Evolutionary conservation across 2,329 filamentous ascomycete species (phyloP).

Genomic region (Diaporthe aspalathi): DNA sequence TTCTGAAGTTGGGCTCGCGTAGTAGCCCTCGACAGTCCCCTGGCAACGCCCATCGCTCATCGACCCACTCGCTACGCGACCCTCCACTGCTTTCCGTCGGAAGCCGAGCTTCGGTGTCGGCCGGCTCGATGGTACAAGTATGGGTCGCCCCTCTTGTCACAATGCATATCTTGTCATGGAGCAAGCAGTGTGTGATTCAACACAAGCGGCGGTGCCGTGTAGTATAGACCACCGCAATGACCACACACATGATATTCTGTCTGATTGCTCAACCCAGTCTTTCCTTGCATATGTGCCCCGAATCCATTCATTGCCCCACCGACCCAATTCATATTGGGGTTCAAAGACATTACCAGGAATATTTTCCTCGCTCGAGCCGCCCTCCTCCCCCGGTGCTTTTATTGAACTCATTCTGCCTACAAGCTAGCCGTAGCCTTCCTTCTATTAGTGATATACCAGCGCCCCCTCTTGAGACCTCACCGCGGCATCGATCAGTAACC

Average conservation of each 20-base stretch:
- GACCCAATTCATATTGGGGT: background rate
- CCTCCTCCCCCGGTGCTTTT: background rate
- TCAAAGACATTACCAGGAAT: constrained; percentile 12
- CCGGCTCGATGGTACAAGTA: constrained; percentile 2
- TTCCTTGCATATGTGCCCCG: constrained; percentile 1
- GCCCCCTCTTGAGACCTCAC: background rate
- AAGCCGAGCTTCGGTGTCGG: constrained; percentile 24
- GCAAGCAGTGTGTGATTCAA: too few species aligned
- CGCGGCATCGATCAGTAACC: constrained; percentile 40
- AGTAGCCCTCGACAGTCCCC: background rate
- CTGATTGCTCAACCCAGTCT: constrained; percentile 28
- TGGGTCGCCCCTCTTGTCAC: background rate
- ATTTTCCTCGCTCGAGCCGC: background rate
- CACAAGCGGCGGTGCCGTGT: background rate
- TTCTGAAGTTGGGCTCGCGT: background rate
- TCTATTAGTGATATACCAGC: background rate
- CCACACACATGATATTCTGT: background rate
- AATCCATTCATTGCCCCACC: constrained; percentile 10
- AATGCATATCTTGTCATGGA: background rate
- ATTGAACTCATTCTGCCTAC: constrained; percentile 17
- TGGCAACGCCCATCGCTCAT: too few species aligned
- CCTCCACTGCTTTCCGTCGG: constrained; percentile 26
- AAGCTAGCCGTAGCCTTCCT: background rate
- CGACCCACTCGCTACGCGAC: constrained; percentile 10
- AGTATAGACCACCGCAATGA: too few species aligned